A percentile compares a stretch with the other conserved stretches of the same genome.
phyloP scores from a whole-genome alignment of 805 yeast genomes.

The Metschnikowia hibisci region DNA sequence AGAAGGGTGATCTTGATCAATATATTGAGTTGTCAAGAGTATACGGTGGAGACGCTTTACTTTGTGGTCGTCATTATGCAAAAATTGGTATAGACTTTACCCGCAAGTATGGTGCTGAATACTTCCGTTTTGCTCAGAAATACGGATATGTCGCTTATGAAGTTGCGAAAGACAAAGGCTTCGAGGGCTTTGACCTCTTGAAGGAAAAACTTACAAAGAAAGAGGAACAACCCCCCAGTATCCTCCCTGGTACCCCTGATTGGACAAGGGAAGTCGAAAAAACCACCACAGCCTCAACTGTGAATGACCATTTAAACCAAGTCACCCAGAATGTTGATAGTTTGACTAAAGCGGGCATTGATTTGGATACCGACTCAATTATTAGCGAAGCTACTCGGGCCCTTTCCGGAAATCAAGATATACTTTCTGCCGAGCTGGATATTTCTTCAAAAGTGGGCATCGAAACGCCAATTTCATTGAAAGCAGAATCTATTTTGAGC shows the following conservation, averaged over 20 bases:
- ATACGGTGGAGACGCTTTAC: slow-evolving; percentile 17
- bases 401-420: neutral
- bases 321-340: slow-evolving; percentile 11
- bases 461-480: neutral
- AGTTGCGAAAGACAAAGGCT: slow-evolving; percentile 13
- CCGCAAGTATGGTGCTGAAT: slow-evolving; percentile 19
- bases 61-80: slow-evolving; percentile 13
- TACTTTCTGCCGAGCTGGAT: neutral
- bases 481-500: neutral
- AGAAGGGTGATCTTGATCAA: slow-evolving; percentile 32
- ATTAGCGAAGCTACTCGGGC: slow-evolving; percentile 11
- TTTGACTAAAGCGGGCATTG: slow-evolving; percentile 6
- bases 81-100: slow-evolving; percentile 12
- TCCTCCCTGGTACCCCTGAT: neutral
- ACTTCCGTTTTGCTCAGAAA: slow-evolving; percentile 20
- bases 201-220: slow-evolving; percentile 27
- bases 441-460: neutral
- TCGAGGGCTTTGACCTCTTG: slow-evolving; percentile 20
- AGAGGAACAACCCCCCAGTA: slow-evolving; percentile 17
- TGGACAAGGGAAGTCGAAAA: slow-evolving; percentile 4
- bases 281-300: slow-evolving; percentile 7
- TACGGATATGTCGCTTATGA: slow-evolving; percentile 21
- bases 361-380: slow-evolving; percentile 13
- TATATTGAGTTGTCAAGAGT: slow-evolving; percentile 18
- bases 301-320: slow-evolving; percentile 9